Percentiles rank a stretch among this genome's conserved stretches.
Conservation (phyloP, 305 asterid species). For the Fraxinus floribunda region DNA sequence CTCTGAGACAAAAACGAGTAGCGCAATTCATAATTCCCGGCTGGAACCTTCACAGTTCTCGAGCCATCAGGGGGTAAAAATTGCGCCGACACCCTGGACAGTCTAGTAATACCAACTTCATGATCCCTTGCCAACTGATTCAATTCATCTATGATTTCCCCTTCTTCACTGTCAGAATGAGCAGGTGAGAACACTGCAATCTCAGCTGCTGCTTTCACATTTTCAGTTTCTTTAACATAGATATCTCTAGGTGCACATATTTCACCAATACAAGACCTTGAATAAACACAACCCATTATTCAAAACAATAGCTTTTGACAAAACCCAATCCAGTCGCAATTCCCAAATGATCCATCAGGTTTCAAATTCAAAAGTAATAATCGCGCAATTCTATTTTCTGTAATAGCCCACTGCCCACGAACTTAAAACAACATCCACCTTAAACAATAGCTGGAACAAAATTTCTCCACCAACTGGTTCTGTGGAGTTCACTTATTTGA, state of each 20-base stretch:
- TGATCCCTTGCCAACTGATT: slow-evolving; percentile 56
- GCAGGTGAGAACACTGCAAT: slow-evolving; percentile 57
- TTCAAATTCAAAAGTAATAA: neutral
- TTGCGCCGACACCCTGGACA: slow-evolving; percentile 79
- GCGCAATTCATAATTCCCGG: slow-evolving; percentile 65
- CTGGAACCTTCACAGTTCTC: slow-evolving; percentile 66
- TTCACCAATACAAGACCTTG: slow-evolving; percentile 85
- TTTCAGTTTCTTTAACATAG: slow-evolving; percentile 46
- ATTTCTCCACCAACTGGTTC: neutral
- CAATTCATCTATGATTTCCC: slow-evolving; percentile 53
- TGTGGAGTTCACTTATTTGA: neutral
- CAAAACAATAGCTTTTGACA: slow-evolving; percentile 33
- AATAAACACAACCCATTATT: slow-evolving; percentile 92
- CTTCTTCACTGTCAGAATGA: slow-evolving; percentile 47
- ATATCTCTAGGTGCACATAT: slow-evolving; percentile 70
- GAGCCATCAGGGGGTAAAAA: slow-evolving; percentile 85
- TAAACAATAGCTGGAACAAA: neutral
- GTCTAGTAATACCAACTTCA: slow-evolving; percentile 72
- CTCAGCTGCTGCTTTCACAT: slow-evolving; percentile 52
- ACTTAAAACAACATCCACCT: neutral
- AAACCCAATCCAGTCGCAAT: neutral
- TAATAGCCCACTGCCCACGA: neutral
- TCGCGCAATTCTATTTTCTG: neutral
- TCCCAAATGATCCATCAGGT: slow-evolving; percentile 43
- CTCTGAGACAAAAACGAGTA: slow-evolving; percentile 89